phyloP scores from a whole-genome alignment of 805 yeast genomes.

The Pichia nakasei region DNA sequence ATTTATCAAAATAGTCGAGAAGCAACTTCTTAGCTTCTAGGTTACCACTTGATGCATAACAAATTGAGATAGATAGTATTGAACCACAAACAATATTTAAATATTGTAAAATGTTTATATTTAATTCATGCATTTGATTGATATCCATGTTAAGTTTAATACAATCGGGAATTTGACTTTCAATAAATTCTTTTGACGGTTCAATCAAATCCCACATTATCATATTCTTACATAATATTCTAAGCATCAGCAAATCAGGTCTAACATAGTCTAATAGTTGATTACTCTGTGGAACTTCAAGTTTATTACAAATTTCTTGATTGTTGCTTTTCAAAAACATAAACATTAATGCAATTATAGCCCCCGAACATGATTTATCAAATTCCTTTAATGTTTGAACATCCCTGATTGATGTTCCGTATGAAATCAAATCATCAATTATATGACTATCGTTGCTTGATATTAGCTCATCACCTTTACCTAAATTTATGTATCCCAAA shows the following conservation, averaged over 20 bases:
- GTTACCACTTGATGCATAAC: slow-evolving; percentile 64
- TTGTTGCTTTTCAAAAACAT: slow-evolving; percentile 65
- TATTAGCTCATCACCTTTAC: slow-evolving; percentile 55
- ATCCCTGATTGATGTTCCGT: slow-evolving; percentile 55
- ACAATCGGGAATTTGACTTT: slow-evolving; percentile 43
- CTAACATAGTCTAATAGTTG: slow-evolving; percentile 60
- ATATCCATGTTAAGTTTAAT: slow-evolving; percentile 27
- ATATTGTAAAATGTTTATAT: slow-evolving; percentile 54
- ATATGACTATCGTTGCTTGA: slow-evolving; percentile 48
- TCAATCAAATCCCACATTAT: slow-evolving; percentile 67
- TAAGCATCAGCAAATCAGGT: slow-evolving; percentile 65
- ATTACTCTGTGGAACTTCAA: slow-evolving; percentile 50
- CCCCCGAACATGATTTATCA: slow-evolving; percentile 65
- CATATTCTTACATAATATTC: slow-evolving; percentile 55
- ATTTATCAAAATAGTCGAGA: slow-evolving; percentile 43
- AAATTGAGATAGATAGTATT: slow-evolving; percentile 65
- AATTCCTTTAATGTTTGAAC: slow-evolving; percentile 47
- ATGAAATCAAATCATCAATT: slow-evolving; percentile 47
- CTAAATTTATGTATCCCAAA: slow-evolving; percentile 75
- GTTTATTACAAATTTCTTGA: slow-evolving; percentile 46
- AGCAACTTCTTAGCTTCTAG: slow-evolving; percentile 45
- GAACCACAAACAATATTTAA: slow-evolving; percentile 67
- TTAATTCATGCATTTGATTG: slow-evolving; percentile 28
- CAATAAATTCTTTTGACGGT: slow-evolving; percentile 45
- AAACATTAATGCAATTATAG: slow-evolving; percentile 65